These are phyloP conservation scores for Mycena rosella DNA, from an alignment of 768 basidiomycete species.

Conservation along the genomic window DNA sequence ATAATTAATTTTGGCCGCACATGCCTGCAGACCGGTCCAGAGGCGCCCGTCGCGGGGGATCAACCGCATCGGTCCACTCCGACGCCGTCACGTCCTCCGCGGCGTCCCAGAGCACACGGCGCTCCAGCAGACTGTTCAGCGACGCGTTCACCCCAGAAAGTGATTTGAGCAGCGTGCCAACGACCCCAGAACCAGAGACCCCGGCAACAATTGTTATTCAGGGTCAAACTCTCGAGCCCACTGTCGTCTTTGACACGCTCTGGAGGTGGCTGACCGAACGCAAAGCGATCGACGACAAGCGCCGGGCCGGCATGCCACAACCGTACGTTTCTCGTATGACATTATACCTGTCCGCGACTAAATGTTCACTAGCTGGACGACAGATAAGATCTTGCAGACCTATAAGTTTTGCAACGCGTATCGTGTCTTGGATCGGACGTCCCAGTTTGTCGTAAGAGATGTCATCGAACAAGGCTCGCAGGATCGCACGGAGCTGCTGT, in stretches of 20 bases:
- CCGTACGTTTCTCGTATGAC: slow-evolving; percentile 60
- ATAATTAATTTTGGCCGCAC: not conserved
- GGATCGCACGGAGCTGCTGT: slow-evolving; percentile 70
- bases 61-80: not conserved
- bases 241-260: slow-evolving; percentile 71
- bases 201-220: not conserved
- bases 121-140: not conserved
- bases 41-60: slow-evolving; percentile 7
- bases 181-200: slow-evolving; percentile 2
- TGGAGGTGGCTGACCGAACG: slow-evolving; percentile 71
- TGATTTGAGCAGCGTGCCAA: slow-evolving; percentile 4
- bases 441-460: slow-evolving; percentile 75
- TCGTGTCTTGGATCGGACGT: slow-evolving; percentile 77
- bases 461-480: slow-evolving; percentile 80
- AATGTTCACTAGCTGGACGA: slow-evolving; percentile 69
- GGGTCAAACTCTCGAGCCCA: slow-evolving; percentile 56
- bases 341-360: not conserved
- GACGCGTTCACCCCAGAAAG: slow-evolving; percentile 18
- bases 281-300: slow-evolving; percentile 67
- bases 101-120: not conserved
- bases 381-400: slow-evolving; percentile 66
- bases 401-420: slow-evolving; percentile 82
- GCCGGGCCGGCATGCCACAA: slow-evolving; percentile 60
- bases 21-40: slow-evolving; percentile 15
- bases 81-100: slow-evolving; percentile 6